Conservation (phyloP, 495 filamentous ascomycete species). For the Talaromyces liani region DNA sequence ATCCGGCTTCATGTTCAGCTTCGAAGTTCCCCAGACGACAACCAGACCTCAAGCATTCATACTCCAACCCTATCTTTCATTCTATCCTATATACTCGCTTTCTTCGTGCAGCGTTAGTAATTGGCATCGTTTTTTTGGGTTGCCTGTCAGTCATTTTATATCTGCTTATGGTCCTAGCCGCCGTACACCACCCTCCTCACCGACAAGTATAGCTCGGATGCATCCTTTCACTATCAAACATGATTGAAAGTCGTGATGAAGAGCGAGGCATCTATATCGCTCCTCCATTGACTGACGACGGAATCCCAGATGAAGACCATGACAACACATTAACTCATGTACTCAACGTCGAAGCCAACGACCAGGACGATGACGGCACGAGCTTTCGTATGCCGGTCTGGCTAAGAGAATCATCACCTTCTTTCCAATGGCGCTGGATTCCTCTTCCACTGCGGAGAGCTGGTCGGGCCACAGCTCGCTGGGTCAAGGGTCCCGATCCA, state of each 20-base stretch:
- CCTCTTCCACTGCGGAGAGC: slow-evolving; percentile 42
- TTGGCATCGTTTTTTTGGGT: neutral
- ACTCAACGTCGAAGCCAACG: slow-evolving; percentile 17
- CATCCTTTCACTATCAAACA: slow-evolving; percentile 9
- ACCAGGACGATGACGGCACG: slow-evolving; percentile 29
- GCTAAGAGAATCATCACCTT: slow-evolving; percentile 46
- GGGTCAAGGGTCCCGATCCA: slow-evolving; percentile 65
- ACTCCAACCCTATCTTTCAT: neutral
- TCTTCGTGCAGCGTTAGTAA: neutral
- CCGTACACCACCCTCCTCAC: neutral
- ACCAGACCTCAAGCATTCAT: neutral
- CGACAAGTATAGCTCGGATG: neutral
- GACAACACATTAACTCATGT: slow-evolving; percentile 16
- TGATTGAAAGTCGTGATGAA: slow-evolving; percentile 32
- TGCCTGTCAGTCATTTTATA: neutral
- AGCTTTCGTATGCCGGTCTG: slow-evolving; percentile 36
- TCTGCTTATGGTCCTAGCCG: neutral
- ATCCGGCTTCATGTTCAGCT: neutral
- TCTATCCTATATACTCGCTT: neutral
- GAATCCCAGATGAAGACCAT: slow-evolving; percentile 32
- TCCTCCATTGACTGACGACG: slow-evolving; percentile 29
- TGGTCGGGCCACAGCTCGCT: slow-evolving; percentile 43
- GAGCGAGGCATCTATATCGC: slow-evolving; percentile 27
- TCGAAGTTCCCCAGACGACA: neutral
- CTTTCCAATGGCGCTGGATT: slow-evolving; percentile 47